phyloP scores from a whole-genome alignment of 73 alveolate species.

The Tetrahymena malaccensis region DNA sequence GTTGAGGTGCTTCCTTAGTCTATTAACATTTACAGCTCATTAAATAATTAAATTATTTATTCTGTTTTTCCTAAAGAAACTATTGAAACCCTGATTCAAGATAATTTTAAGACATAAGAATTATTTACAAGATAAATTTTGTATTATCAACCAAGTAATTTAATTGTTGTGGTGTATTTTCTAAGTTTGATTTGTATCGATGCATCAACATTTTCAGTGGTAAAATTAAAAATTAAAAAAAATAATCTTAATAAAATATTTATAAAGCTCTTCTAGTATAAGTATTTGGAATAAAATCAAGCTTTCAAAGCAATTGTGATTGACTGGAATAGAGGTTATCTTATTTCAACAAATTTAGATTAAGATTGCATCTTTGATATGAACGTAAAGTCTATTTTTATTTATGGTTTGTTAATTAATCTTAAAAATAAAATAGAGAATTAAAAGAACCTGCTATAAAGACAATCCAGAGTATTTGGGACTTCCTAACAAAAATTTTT shows the following conservation, averaged over 20 bases:
- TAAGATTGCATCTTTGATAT: neutral
- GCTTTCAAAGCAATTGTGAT: neutral
- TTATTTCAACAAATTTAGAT: neutral
- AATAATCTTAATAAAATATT: neutral
- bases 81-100: neutral
- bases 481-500: neutral
- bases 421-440: too few species aligned
- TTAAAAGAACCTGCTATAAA: neutral
- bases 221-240: neutral
- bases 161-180: neutral
- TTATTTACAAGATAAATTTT: neutral
- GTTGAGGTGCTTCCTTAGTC: neutral
- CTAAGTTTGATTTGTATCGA: neutral
- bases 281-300: neutral
- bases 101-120: neutral
- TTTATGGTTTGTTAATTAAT: too few species aligned
- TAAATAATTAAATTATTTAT: too few species aligned
- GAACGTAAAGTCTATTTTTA: neutral
- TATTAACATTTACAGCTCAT: neutral
- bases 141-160: neutral
- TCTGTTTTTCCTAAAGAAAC: neutral
- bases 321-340: neutral
- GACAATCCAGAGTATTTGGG: neutral
- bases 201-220: neutral
- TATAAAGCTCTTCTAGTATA: neutral